phyloP scores from a whole-genome alignment of 331 rosid species.

The Stylosanthes scabra region DNA sequence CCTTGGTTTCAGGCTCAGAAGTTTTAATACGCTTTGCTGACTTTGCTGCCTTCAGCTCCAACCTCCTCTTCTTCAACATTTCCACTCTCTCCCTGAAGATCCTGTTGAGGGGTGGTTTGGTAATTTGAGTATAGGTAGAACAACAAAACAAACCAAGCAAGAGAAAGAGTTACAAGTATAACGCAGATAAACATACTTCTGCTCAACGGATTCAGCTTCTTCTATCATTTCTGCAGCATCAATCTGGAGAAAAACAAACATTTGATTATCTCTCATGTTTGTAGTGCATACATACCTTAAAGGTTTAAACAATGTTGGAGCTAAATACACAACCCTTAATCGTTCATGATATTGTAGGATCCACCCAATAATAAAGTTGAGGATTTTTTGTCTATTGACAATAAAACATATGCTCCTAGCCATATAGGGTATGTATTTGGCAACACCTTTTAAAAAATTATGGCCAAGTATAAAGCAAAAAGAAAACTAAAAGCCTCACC shows the following conservation, averaged over 20 bases:
- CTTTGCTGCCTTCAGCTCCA: constrained; percentile 65
- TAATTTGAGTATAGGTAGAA: constrained; percentile 9
- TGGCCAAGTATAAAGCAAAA: constrained; percentile 13
- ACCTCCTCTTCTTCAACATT: constrained; percentile 73
- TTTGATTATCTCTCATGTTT: constrained; percentile 22
- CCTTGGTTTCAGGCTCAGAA: constrained; percentile 47
- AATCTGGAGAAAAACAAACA: constrained; percentile 55
- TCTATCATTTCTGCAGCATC: constrained; percentile 94
- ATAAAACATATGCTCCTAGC: no score
- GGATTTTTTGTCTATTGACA: no score
- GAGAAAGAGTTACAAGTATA: not conserved
- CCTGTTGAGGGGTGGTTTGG: constrained; percentile 42
- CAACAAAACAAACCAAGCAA: constrained; percentile 5
- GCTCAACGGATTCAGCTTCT: constrained; percentile 91
- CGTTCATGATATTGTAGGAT: no score
- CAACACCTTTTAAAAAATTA: not conserved
- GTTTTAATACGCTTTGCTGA: constrained; percentile 58
- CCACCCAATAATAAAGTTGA: no score
- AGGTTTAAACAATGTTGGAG: not conserved
- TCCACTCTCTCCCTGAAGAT: constrained; percentile 72
- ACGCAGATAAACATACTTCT: constrained; percentile 56
- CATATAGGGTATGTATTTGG: no score
- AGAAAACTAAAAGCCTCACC: constrained; percentile 50
- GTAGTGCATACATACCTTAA: constrained; percentile 17
- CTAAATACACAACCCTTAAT: no score